A percentile compares a stretch with the other conserved stretches of the same genome.
phyloP scores from a whole-genome alignment of 2,329 filamentous ascomycete genomes.

The Byssoonygena ceratinophila region DNA sequence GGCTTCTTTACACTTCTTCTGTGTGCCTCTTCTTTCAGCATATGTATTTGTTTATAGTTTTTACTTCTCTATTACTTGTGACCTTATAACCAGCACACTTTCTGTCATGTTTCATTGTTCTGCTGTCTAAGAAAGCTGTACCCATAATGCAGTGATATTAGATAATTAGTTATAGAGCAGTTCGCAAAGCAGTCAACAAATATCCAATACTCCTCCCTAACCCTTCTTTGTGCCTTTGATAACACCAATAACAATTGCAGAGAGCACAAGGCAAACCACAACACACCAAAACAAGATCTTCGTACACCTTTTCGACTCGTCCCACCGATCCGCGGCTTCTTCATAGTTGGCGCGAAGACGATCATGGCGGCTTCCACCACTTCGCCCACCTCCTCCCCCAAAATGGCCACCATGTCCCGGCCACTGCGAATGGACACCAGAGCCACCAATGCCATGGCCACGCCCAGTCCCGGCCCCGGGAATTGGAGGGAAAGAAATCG shows the following conservation, averaged over 20 bases:
- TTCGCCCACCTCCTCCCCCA: neutral
- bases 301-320: neutral
- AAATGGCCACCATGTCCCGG: neutral
- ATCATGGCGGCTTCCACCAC: neutral
- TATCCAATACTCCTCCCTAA: neutral
- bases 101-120: neutral
- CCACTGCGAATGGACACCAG: neutral
- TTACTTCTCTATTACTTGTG: neutral
- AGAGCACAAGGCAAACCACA: neutral
- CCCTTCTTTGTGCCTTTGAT: neutral
- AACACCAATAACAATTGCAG: constrained; percentile 4
- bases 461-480: neutral
- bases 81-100: neutral
- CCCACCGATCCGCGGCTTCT: neutral
- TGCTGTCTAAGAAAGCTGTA: neutral
- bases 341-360: neutral
- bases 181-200: neutral
- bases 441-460: neutral
- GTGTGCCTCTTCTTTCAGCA: neutral
- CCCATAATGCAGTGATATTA: too few relatives aligned
- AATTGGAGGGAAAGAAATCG: neutral
- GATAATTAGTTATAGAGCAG: too few relatives aligned
- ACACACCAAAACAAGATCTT: neutral
- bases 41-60: constrained; percentile 5
- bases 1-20: neutral